Conservation (phyloP, 768 basidiomycete species). For the Trametes punicea region DNA sequence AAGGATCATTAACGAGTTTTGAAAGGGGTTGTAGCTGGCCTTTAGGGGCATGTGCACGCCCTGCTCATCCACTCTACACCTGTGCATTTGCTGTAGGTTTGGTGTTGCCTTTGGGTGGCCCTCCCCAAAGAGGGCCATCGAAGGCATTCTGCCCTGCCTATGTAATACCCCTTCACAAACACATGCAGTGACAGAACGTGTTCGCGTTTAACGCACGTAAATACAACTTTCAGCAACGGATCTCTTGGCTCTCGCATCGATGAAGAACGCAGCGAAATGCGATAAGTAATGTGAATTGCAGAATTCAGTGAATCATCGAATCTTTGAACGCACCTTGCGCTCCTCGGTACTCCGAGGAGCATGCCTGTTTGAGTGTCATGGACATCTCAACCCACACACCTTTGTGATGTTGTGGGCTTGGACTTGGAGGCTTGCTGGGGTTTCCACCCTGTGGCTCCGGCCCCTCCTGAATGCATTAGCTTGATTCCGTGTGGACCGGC, state of each 20-base stretch:
- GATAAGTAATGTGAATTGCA: constrained; percentile 83
- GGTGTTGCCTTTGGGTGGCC: constrained; percentile 17
- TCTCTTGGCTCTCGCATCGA: constrained; percentile 72
- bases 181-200: constrained; percentile 22
- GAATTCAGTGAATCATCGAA: constrained; percentile 81
- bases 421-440: constrained; percentile 40
- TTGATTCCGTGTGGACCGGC: constrained; percentile 25
- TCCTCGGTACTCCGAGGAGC: constrained; percentile 71
- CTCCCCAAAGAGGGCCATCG: constrained; percentile 22
- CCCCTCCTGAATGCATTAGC: constrained; percentile 50
- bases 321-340: constrained; percentile 82
- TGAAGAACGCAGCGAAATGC: constrained; percentile 80
- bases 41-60: constrained; percentile 31
- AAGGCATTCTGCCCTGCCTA: constrained; percentile 36
- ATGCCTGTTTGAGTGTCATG: constrained; percentile 77
- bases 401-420: constrained; percentile 36
- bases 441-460: constrained; percentile 30
- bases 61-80: constrained; percentile 40
- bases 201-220: constrained; percentile 16
- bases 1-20: constrained; percentile 64
- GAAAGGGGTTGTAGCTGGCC: constrained; percentile 23
- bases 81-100: constrained; percentile 38
- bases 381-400: constrained; percentile 44
- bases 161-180: constrained; percentile 21
- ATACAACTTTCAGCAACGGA: constrained; percentile 31